Evolutionary conservation across 23 red algal species (phyloP), one percentile per base, ranked within the genome.

Genomic region (Gracilariopsis chorda): DNA sequence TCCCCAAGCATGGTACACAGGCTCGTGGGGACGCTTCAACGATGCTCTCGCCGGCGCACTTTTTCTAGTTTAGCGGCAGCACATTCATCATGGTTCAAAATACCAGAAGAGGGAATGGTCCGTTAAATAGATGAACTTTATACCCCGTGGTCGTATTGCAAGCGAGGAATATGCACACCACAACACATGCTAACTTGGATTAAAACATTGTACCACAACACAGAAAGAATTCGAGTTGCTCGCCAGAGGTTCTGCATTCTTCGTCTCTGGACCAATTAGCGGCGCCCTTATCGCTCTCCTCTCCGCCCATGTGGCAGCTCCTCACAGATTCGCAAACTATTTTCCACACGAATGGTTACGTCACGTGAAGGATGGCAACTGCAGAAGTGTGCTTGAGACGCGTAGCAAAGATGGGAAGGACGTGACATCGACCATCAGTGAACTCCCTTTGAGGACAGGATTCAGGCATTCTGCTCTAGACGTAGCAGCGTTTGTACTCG

Each of bases 281-380:
- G 88, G 88, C 33, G 43, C 53, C 17, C 36, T 77, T 30, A 60
- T 89, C 51, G 95, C 90, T 1, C 21, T 98, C 0, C 80, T 91
- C 21, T 94, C 95, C 19, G 95, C 90, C 25, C 95, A 98, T 80
- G 95, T 98, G 6, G 92, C 95, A 29, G 95, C 95, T 32, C 95
- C 95, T 17, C 89, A 94, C 37, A 77, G 92, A 11, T 98, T 92
- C 62, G 77, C 32, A 41, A 23, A 80, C 4, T 98, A 98, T 53
- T 98, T 89, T 58, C 91, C 90, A 7, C 91, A 94, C 7, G 92
- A 77, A 14, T 98, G 95, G 95, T 60, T 98, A 79, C 39, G 69
- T 23, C 64, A 92, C 51, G 86, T 98, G 20, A 69, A 61, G 1
- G 95, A 98, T 37, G 29, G 40, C 16, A 80, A 92, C 42, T 92